These are phyloP conservation scores for Cyberlindnera subsufficiens DNA, from an alignment of 805 yeast species.

Conservation along the genomic window DNA sequence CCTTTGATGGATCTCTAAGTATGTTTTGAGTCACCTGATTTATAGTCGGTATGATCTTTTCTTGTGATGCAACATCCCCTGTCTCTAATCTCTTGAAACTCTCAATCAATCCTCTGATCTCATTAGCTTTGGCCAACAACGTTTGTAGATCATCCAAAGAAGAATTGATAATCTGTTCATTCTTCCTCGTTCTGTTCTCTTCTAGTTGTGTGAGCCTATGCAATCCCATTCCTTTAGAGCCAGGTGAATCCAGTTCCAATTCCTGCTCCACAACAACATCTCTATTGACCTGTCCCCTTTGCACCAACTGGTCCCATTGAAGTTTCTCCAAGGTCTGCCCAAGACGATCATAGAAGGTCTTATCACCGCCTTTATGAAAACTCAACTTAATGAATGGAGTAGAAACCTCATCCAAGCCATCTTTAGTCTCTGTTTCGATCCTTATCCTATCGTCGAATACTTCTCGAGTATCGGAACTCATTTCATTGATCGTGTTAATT, in stretches of 20 bases:
- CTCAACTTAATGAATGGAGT: slow-evolving; percentile 53
- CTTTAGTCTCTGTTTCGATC: slow-evolving; percentile 27
- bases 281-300: slow-evolving; percentile 28
- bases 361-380: slow-evolving; percentile 68
- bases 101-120: slow-evolving; percentile 50
- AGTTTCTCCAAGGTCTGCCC: slow-evolving; percentile 39
- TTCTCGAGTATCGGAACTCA: slow-evolving; percentile 15
- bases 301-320: slow-evolving; percentile 39
- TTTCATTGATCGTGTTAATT: slow-evolving; percentile 19
- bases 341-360: slow-evolving; percentile 42
- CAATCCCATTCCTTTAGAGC: slow-evolving; percentile 51
- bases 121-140: slow-evolving; percentile 72
- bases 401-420: slow-evolving; percentile 16
- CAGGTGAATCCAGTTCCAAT: not conserved
- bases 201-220: slow-evolving; percentile 59
- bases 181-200: slow-evolving; percentile 47
- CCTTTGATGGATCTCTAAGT: slow-evolving; percentile 13
- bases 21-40: slow-evolving; percentile 13
- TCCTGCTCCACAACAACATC: not conserved
- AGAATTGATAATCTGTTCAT: slow-evolving; percentile 53
- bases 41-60: slow-evolving; percentile 10
- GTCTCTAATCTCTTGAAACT: slow-evolving; percentile 29
- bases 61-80: slow-evolving; percentile 16
- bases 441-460: slow-evolving; percentile 28
- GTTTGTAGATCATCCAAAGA: slow-evolving; percentile 76